Evolutionary conservation across 139 green algal genomes (phyloP).

Genomic region (Dunaliella sp.): DNA sequence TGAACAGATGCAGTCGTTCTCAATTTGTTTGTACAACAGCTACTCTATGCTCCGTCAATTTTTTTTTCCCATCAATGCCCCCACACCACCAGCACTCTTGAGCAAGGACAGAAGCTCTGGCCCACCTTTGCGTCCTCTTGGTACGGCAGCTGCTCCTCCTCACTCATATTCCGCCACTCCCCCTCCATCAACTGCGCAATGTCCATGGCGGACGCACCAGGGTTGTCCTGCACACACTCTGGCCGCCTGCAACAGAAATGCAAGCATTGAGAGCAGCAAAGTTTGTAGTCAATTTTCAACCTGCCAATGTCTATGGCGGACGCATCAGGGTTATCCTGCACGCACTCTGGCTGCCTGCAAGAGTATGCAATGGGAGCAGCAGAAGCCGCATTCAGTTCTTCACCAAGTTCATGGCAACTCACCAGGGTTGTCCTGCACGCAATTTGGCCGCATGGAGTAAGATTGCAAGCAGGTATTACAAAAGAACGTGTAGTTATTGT

Average conservation of each 20-base stretch:
- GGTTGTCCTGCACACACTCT: not conserved
- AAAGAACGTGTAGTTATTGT: too few species aligned
- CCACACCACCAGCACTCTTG: too few species aligned
- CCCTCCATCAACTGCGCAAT: constrained; percentile 4
- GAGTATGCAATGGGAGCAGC: too few species aligned
- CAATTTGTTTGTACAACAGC: too few species aligned
- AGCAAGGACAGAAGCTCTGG: not conserved
- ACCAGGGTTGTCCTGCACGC: not conserved
- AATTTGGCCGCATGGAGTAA: not conserved
- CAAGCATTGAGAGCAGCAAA: too few species aligned
- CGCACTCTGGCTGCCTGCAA: constrained; percentile 1
- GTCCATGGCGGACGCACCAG: not conserved
- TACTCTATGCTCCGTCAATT: too few species aligned
- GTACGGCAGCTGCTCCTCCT: not conserved
- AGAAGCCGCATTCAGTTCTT: too few species aligned
- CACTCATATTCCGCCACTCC: not conserved
- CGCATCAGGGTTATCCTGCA: not conserved
- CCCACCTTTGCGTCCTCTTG: not conserved
- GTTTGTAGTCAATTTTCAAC: too few species aligned
- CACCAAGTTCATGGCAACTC: not conserved
- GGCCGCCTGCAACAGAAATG: too few species aligned
- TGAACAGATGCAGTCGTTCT: too few species aligned
- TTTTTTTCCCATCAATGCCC: too few species aligned
- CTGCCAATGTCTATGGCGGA: constrained; percentile 2
- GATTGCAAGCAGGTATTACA: too few species aligned